A percentile compares a stretch with the other conserved stretches of the same genome.
phyloP scores from a whole-genome alignment of 768 basidiomycete genomes.

The Phlebiopsis gigantea region DNA sequence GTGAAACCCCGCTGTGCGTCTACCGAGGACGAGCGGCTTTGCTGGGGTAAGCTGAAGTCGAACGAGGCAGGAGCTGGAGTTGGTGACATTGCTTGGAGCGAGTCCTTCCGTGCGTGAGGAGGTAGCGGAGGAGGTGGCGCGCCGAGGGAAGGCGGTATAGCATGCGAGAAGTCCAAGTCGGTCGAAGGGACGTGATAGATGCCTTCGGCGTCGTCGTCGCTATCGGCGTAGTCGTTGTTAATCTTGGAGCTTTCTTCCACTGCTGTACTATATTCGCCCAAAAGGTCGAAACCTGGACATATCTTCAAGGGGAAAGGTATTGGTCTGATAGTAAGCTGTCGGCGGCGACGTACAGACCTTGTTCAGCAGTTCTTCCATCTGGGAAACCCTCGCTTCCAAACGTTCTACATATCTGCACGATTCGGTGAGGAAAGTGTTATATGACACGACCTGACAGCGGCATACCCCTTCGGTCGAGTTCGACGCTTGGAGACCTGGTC shows the following conservation, averaged over 20 bases:
- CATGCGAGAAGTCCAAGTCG: slow-evolving; percentile 1
- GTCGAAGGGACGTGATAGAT: background rate
- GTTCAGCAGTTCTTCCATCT: slow-evolving; percentile 7
- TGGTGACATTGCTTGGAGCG: background rate
- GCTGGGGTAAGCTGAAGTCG: background rate
- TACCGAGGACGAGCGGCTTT: background rate
- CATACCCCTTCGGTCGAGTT: background rate
- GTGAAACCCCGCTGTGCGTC: background rate
- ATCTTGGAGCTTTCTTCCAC: slow-evolving; percentile 1
- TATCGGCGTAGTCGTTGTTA: background rate
- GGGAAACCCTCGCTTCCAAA: background rate
- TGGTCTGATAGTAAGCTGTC: background rate
- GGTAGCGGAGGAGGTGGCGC: background rate
- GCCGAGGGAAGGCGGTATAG: slow-evolving; percentile 4
- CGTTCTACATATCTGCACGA: background rate
- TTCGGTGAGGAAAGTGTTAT: background rate
- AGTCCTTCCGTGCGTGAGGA: background rate
- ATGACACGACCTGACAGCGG: background rate
- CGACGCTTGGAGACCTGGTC: background rate
- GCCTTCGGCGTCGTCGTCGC: background rate
- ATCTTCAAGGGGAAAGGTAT: background rate
- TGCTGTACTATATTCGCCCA: background rate
- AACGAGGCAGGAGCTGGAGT: background rate
- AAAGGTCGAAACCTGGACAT: slow-evolving; percentile 1
- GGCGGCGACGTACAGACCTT: background rate